phyloP scores from a whole-genome alignment of 495 filamentous ascomycete species.

The Cercophora scortea region DNA sequence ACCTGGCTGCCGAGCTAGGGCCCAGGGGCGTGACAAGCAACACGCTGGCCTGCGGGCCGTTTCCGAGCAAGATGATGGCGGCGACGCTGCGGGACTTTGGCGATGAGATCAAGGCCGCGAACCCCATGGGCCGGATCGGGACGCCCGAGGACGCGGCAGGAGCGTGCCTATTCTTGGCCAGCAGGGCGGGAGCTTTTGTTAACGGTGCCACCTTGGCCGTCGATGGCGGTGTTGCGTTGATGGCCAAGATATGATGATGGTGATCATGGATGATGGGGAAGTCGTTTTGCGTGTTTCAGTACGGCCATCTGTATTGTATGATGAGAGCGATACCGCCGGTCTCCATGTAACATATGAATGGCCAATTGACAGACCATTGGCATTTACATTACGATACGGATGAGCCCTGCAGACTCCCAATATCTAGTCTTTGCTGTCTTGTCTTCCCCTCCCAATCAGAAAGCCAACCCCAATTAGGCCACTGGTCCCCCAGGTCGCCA shows the following conservation, averaged over 20 bases:
- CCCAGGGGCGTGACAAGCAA: conserved; percentile 53
- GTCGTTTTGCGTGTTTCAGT: conserved; percentile 1
- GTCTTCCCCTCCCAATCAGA: no score
- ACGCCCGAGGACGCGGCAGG: conserved; percentile 66
- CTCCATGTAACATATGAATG: no score
- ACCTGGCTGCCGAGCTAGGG: conserved; percentile 64
- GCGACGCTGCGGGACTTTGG: conserved; percentile 54
- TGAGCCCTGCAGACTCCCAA: no score
- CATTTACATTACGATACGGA: no score
- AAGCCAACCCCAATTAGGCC: no score
- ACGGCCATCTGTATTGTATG: neutral
- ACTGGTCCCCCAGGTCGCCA: no score
- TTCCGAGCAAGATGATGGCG: conserved; percentile 80
- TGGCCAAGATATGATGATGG: conserved; percentile 20
- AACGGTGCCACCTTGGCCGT: conserved; percentile 70
- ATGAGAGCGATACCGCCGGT: neutral
- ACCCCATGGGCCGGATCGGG: conserved; percentile 68
- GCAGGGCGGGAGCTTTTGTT: conserved; percentile 62
- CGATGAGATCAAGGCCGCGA: conserved; percentile 52
- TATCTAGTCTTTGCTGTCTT: no score
- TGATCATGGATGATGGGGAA: neutral
- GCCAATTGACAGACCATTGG: no score
- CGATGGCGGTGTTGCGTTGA: conserved; percentile 52
- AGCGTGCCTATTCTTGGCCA: conserved; percentile 65
- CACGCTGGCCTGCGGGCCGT: conserved; percentile 66